phyloP scores from a whole-genome alignment of 1,284 basidiomycete genomes.

The Inonotus obliquus region DNA sequence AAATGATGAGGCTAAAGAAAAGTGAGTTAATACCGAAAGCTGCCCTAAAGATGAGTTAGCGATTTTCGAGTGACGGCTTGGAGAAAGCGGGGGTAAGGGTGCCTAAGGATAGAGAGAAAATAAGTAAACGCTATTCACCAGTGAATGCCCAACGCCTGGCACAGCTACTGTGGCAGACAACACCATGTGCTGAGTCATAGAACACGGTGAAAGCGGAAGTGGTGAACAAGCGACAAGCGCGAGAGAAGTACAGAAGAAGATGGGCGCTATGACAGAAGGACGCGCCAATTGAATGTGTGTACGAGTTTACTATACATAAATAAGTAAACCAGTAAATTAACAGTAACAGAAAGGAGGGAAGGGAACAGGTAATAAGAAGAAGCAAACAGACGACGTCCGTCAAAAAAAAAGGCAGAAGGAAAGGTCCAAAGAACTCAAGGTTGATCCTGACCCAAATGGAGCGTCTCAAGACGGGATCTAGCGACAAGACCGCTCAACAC shows the following conservation, averaged over 20 bases:
- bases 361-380: not conserved
- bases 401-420: not conserved
- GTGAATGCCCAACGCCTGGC: not conserved
- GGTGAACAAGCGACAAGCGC: not conserved
- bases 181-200: not conserved
- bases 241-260: not conserved
- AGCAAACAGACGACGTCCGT: not conserved
- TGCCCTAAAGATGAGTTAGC: not conserved
- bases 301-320: not conserved
- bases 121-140: not conserved
- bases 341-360: not conserved
- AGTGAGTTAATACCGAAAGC: not conserved
- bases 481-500: not conserved
- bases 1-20: not conserved
- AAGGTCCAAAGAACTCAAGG: not conserved
- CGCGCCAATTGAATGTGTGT: not conserved
- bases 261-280: not conserved
- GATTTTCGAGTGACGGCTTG: not conserved
- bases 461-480: not conserved
- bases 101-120: not conserved
- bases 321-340: not conserved
- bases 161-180: not conserved
- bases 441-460: not conserved
- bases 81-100: not conserved
- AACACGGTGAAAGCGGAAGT: too few species aligned